Evolutionary conservation across 495 filamentous ascomycete genomes (phyloP).

Genomic region (Xylaria telfairii): DNA sequence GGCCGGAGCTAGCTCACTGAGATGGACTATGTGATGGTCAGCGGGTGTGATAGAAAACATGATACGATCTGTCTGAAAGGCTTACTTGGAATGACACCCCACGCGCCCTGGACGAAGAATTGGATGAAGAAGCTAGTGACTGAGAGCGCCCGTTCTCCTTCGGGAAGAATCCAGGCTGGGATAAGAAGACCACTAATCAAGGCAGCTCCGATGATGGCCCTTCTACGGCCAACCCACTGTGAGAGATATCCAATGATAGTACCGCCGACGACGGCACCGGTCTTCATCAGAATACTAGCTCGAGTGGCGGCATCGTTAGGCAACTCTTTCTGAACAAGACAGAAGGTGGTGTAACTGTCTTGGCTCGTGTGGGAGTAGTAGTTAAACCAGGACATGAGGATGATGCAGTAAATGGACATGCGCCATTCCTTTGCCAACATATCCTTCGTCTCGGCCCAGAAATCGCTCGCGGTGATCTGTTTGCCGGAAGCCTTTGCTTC

Average conservation of each 20-base stretch:
- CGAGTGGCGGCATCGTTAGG: constrained; percentile 63
- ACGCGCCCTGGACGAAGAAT: constrained; percentile 80
- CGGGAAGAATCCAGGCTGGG: constrained; percentile 74
- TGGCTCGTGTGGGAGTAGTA: constrained; percentile 59
- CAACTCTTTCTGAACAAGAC: constrained; percentile 70
- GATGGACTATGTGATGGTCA: constrained; percentile 57
- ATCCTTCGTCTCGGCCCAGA: constrained; percentile 65
- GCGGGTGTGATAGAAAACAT: not conserved
- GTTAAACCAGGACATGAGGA: constrained; percentile 75
- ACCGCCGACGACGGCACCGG: constrained; percentile 75
- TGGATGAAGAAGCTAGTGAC: constrained; percentile 77
- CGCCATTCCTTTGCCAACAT: constrained; percentile 75
- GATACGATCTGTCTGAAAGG: not conserved
- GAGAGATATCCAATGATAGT: constrained; percentile 73
- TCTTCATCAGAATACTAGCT: constrained; percentile 76
- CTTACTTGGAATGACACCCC: constrained; percentile 70
- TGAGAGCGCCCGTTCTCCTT: constrained; percentile 61
- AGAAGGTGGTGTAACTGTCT: constrained; percentile 80
- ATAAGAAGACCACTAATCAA: constrained; percentile 65
- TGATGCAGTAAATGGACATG: constrained; percentile 70
- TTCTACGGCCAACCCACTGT: constrained; percentile 73
- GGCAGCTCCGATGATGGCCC: constrained; percentile 65
- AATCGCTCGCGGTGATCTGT: constrained; percentile 55
- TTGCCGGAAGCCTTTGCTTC: constrained; percentile 63
- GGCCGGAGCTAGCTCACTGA: constrained; percentile 77